A percentile compares a stretch with the other conserved stretches of the same genome.
Evolutionary conservation across 2,329 filamentous ascomycete species (phyloP).

Genomic region (Drechslera avenae): DNA sequence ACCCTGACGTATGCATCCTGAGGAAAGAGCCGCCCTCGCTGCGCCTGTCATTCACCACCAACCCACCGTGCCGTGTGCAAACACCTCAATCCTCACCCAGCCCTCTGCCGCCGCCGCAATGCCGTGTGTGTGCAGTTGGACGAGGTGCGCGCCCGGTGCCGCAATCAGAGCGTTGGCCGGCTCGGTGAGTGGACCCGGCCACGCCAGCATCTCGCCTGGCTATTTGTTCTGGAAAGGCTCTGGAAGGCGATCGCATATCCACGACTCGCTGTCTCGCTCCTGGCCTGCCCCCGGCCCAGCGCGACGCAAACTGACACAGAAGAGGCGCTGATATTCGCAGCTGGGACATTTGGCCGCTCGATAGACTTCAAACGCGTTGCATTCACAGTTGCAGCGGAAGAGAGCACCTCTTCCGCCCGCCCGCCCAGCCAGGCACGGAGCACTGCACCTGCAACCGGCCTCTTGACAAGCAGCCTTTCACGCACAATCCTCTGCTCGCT

Average conservation of each 20-base stretch:
- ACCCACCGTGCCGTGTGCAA: neutral
- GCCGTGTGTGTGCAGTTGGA: too few relatives aligned
- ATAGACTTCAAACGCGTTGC: slow-evolving; percentile 31
- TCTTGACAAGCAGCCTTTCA: slow-evolving; percentile 31
- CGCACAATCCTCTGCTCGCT: slow-evolving; percentile 31
- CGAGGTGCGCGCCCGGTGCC: slow-evolving; percentile 1
- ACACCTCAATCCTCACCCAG: neutral
- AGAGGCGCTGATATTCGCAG: slow-evolving; percentile 4
- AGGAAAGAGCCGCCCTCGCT: too few relatives aligned
- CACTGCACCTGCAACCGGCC: slow-evolving; percentile 37
- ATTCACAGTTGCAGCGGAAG: slow-evolving; percentile 27
- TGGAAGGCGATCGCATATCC: slow-evolving; percentile 17
- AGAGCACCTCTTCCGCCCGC: slow-evolving; percentile 41
- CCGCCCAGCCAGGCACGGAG: slow-evolving; percentile 22
- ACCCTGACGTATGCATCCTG: too few relatives aligned
- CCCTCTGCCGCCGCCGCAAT: neutral
- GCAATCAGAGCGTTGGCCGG: slow-evolving; percentile 32
- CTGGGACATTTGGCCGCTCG: slow-evolving; percentile 22
- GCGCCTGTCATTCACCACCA: too few relatives aligned
- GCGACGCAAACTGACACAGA: slow-evolving; percentile 19
- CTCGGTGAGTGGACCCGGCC: slow-evolving; percentile 26
- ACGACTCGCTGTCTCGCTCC: slow-evolving; percentile 7
- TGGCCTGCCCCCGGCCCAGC: slow-evolving; percentile 13
- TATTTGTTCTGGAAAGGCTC: slow-evolving; percentile 31
- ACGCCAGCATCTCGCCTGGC: slow-evolving; percentile 27